Conservation (phyloP, 1,139 yeast genomes). For the Yamadazyma oceani region DNA sequence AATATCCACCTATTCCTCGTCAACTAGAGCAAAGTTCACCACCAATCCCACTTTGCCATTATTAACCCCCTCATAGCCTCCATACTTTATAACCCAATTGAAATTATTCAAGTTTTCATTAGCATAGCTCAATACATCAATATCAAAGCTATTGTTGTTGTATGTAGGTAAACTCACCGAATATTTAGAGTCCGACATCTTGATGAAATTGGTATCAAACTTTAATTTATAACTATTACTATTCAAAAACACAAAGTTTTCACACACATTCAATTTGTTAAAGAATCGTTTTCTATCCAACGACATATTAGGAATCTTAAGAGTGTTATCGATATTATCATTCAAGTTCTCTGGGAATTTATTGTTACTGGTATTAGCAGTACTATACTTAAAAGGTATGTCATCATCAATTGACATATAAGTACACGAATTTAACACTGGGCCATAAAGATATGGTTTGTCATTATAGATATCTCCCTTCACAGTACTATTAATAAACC, state of each 20-base stretch:
- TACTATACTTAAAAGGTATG: conserved; percentile 15
- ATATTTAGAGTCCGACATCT: conserved; percentile 43
- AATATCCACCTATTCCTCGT: conserved; percentile 32
- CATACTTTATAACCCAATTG: conserved; percentile 44
- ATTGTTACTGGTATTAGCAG: conserved; percentile 11
- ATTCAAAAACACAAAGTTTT: conserved; percentile 30
- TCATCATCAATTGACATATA: conserved; percentile 25
- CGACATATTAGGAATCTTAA: conserved; percentile 28
- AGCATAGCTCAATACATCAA: conserved; percentile 40
- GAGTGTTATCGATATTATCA: conserved; percentile 17
- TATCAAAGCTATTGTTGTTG: conserved; percentile 39
- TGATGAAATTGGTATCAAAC: conserved; percentile 43
- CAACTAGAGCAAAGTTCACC: conserved; percentile 38
- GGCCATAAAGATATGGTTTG: conserved; percentile 62
- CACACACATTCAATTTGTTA: conserved; percentile 28
- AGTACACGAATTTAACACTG: conserved; percentile 58
- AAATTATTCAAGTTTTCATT: conserved; percentile 44
- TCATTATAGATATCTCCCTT: conserved; percentile 64
- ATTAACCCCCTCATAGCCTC: conserved; percentile 40
- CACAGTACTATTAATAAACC: conserved; percentile 65
- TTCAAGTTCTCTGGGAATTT: conserved; percentile 24
- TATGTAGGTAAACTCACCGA: conserved; percentile 43
- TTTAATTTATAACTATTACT: conserved; percentile 28
- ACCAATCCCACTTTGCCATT: conserved; percentile 38
- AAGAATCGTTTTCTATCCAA: conserved; percentile 36